Evolutionary conservation across 1,284 basidiomycete genomes (phyloP), one percentile per base, ranked within the genome.

Genomic region (Pseudozyma thailandica): DNA sequence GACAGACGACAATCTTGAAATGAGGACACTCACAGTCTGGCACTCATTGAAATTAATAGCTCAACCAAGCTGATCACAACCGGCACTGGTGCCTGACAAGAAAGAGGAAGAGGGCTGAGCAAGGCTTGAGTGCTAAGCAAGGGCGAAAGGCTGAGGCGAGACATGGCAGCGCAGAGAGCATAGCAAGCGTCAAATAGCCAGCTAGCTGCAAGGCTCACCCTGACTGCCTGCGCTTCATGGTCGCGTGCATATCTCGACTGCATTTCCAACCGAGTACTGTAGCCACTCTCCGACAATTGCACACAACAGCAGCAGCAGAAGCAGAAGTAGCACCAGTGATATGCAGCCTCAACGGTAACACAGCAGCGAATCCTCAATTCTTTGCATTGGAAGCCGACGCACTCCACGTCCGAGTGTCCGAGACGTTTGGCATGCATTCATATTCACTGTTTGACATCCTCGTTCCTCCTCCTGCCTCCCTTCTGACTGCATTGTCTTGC

Each of bases 381-480:
- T 16, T 35, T 5, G 33, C 33, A 12, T 5, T 35, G 9, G 28
- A 50, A 38, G 38, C 57, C 59, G 60, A 59, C 41, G 62, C 62
- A 65, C 56, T 66, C 63, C 45, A 56, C 63, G 63, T 55, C 63
- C 52, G 63, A 66, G 57, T 47, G 63, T 55, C 63, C 63, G 63
- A 66, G 63, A 60, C 41, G 52, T 55, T 30, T 66, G 63, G 63
- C 63, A 66, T 66, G 63, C 57, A 66, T 59, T 38, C 47, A 37
- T n/a, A 30, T 23, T 16, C 8, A 13, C 42, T 21, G 41, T 42
- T 16, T 20, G n/a, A 33, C 31, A 33, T n/a, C n/a, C n/a, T n/a
- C 15, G 30, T 31, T 35, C 13, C 33, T 35, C 5, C 33, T 35
- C 13, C 33, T 35, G 33, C 15, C n/a, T 16, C 33, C n/a, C 5